Conservation (phyloP, 2,329 filamentous ascomycete genomes). For the Didymella pomorum region DNA sequence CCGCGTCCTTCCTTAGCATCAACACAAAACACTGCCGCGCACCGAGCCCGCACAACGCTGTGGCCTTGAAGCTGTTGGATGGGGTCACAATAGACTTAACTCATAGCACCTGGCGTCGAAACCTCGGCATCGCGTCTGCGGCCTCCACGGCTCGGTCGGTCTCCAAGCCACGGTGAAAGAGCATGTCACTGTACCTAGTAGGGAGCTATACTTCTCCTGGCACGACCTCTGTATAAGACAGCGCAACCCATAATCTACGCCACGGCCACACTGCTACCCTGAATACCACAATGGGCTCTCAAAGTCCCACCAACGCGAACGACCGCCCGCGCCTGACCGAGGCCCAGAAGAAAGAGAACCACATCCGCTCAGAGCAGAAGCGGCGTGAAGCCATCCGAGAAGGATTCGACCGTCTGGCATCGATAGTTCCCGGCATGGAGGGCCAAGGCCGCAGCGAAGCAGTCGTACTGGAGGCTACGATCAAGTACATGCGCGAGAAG, state of each 20-base stretch:
- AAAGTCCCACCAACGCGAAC: conserved; percentile 40
- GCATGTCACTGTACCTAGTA: conserved; percentile 17
- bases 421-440: conserved; percentile 80
- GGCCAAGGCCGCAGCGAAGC: conserved; percentile 87
- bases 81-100: neutral
- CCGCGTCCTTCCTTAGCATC: neutral
- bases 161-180: conserved; percentile 16
- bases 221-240: neutral
- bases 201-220: conserved; percentile 7
- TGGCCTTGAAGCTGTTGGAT: neutral
- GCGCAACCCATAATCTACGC: neutral
- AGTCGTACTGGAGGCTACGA: conserved; percentile 71
- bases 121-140: conserved; percentile 3
- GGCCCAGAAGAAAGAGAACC: conserved; percentile 76
- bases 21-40: neutral
- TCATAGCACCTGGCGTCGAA: neutral
- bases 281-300: conserved; percentile 32
- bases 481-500: conserved; percentile 55
- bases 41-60: neutral
- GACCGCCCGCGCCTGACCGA: conserved; percentile 73
- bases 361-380: conserved; percentile 73
- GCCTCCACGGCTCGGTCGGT: neutral
- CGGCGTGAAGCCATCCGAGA: conserved; percentile 78
- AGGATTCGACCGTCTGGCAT: conserved; percentile 82
- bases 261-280: neutral